Base-by-base conservation (phyloP, 179 eudicot species). In the Vitellaria paradoxa region DNA sequence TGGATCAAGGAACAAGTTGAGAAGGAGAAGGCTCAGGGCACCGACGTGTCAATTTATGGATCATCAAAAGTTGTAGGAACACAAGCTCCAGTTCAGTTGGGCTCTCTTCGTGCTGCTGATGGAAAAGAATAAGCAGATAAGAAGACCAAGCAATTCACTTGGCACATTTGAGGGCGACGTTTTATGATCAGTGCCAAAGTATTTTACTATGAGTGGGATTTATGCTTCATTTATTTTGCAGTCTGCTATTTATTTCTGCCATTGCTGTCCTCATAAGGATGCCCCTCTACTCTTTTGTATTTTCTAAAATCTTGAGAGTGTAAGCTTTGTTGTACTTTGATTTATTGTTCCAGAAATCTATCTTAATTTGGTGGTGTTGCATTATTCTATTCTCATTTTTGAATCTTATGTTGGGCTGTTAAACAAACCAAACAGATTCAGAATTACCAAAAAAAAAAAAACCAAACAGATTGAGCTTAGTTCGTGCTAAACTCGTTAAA, bases 1-100 rank as follows among this genome's bases (percentile, higher is more conserved):
- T 96, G 99, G 99, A 93, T 96, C 82, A 93, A 91, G 85, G 98
- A 93, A 24, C 98, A 96, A 79, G 84, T 91, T n/a, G 97, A 93
- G 89, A 93, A 96, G 81, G 99, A 96, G 89, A 91, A 89, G 81
- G 65, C 84, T 20, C 64, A 83, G 75, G 99, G 99, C 14, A 62
- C 80, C 50, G 91, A 96, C 77, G 73, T 90, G 64, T 81, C 97
- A 4, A 74, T 80, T 75, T 96, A 96, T 74, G 99, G 98, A 40
- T 87, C 98, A 47, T 96, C 99, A 0, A 96, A 95, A 82, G 99
- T 95, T 78, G 99, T 95, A 55, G 87, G 89, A 68, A 95, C 99
- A 6, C 98, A 93, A 87, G 99, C 99, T 63, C 99, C 99, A 0
- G 91, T 96, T 75, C 92, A 90, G 79, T 88, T 96, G 14, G 99